Percentiles rank a stretch among this genome's conserved stretches.
Evolutionary conservation across 2,329 filamentous ascomycete species (phyloP).

Genomic region (Daldinia eschscholtzii): DNA sequence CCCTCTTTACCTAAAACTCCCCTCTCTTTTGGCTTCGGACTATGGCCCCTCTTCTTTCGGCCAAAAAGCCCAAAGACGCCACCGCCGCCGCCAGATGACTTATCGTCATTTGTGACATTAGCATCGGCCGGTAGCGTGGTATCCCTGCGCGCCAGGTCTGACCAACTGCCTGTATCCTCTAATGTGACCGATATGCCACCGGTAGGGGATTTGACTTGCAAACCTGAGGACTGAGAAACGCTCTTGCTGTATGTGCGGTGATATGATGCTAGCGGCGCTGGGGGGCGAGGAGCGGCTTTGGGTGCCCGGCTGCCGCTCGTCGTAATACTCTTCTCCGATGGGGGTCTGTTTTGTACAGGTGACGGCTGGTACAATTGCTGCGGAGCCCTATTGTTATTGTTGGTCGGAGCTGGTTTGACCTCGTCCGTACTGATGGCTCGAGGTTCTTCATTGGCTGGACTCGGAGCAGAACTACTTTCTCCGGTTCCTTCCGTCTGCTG

Average conservation of each 20-base stretch:
- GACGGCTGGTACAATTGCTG: constrained; percentile 38
- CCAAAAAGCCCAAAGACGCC: constrained; percentile 92
- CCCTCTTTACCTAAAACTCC: constrained; percentile 96
- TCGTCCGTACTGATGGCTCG: constrained; percentile 68
- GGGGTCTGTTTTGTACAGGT: constrained; percentile 14
- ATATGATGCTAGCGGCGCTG: constrained; percentile 58
- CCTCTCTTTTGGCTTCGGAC: constrained; percentile 92
- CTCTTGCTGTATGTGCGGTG: constrained; percentile 61
- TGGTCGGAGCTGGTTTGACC: constrained; percentile 56
- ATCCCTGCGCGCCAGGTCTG: constrained; percentile 87
- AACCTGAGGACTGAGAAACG: constrained; percentile 68
- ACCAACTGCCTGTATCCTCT: constrained; percentile 91
- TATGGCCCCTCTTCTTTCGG: constrained; percentile 91
- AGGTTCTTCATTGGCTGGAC: constrained; percentile 50
- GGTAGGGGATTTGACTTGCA: constrained; percentile 79
- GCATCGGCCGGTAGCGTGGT: constrained; percentile 79
- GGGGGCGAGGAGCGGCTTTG: constrained; percentile 36
- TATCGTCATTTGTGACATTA: constrained; percentile 65
- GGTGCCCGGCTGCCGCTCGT: constrained; percentile 22
- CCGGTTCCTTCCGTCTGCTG: constrained; percentile 47
- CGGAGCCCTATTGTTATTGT: constrained; percentile 48
- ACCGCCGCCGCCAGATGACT: constrained; percentile 69
- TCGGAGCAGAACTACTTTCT: constrained; percentile 24
- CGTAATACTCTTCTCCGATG: constrained; percentile 33
- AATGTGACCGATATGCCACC: constrained; percentile 93